Evolutionary conservation across 2,329 filamentous ascomycete species (phyloP), one percentile per base, ranked within the genome.

Genomic region (Arthrobotrys entomopaga): DNA sequence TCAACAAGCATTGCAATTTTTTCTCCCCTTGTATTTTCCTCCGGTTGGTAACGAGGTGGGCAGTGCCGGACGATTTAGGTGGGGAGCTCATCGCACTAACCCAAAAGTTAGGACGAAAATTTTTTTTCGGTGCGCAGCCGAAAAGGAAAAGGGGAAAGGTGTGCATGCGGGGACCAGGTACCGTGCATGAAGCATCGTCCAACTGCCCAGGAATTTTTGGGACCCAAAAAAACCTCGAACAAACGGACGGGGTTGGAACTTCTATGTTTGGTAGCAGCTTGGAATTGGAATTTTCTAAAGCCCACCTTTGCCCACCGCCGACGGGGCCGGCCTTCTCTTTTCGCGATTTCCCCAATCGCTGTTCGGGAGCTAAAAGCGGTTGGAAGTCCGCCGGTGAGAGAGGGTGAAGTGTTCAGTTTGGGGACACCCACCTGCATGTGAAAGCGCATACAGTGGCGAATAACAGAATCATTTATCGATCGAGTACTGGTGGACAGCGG

Each of bases 71-170:
- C 64, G 59, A 53, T 66, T n/a, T n/a, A n/a, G n/a, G 69, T 73
- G 69, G 69, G 69, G 69, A 73, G 69, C 69, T 73, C 69, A 73
- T 73, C 69, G 69, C 69, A 73, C 61, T 73, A 73, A 53, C 34
- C 53, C 49, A 43, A 65, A 73, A 63, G 61, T 73, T 66, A 65
- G 61, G 61, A 66, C 26, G 61, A 73, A 73, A 73, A 66, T 22
- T 29, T 52, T 70, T 70, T 46, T 48, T 48, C 22, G 11, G 42
- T 24, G 56, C 24, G 20, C 48, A 42, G 19, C 19, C 16, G 53
- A 49, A 49, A 60, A 16, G 24, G 8, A 49, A 49, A 60, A 60
- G 40, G 46, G 53, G 43, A 43, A 52, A 42, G 48, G 60, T 67
- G 59, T 58, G 2, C 61, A 73, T 61, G 69, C 69, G 60, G 60